A percentile compares a stretch with the other conserved stretches of the same genome.
Conservation (phyloP, 1,139 yeast genomes). For the Pichia sp. region DNA sequence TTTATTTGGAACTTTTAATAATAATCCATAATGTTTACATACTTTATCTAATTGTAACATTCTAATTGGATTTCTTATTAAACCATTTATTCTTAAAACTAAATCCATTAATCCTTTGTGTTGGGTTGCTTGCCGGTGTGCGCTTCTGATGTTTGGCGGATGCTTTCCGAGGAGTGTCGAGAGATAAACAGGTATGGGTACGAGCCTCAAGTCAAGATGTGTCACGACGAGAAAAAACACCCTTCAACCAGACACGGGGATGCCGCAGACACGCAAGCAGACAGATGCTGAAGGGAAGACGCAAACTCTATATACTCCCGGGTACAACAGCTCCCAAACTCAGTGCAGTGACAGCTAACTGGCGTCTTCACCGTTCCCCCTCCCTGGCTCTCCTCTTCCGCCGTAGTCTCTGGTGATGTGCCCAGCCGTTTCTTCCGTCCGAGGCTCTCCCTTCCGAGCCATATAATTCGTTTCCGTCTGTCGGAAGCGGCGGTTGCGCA, state of each 20-base stretch:
- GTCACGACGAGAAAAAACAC: not conserved
- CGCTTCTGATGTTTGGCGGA: no score
- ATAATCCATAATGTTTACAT: no score
- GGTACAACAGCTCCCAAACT: not conserved
- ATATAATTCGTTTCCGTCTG: not conserved
- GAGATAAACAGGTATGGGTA: no score
- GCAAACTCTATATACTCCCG: not conserved
- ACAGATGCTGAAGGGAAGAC: not conserved
- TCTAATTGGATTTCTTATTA: no score
- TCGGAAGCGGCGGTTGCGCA: not conserved
- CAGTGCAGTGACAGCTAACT: no score
- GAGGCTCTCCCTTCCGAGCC: constrained; percentile 3
- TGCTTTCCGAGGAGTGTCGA: no score
- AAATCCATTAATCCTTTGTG: no score
- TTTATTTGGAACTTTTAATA: no score
- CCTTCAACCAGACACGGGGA: not conserved
- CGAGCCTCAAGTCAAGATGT: not conserved
- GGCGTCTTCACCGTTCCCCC: not conserved
- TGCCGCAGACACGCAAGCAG: not conserved
- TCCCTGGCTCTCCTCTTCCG: not conserved
- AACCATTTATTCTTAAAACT: no score
- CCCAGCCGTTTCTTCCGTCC: not conserved
- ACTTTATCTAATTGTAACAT: no score
- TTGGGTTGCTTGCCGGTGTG: no score
- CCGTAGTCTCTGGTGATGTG: not conserved